Evolutionary conservation across 208 protist species (phyloP), one percentile per base, ranked within the genome.

Genomic region (Angomonas deanei): DNA sequence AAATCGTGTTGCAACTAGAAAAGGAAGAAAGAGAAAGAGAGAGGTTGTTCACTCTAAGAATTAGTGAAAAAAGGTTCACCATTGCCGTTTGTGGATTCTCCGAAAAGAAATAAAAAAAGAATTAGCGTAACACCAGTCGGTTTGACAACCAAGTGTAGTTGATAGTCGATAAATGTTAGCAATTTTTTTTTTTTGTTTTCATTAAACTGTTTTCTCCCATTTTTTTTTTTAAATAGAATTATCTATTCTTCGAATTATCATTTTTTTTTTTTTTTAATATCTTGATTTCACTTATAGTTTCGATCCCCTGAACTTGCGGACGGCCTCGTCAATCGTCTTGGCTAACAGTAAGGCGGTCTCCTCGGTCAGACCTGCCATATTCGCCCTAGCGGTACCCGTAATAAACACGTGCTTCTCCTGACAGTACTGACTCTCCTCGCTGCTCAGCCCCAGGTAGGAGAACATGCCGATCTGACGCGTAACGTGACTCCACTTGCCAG

Each of bases 381-480:
- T 94, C 11, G 88, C 85, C 36, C 88, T 84, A 0, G 84, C 83
- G 4, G 75, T 82, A 1, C 78, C 53, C 2, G 82, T 81, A 57
- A 94, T 87, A 72, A 92, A 94, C 26, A 91, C 70, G 34, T 84
- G 79, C 61, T 83, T 75, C 47, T 86, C 69, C 39, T 80, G 60
- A 64, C 83, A 79, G 61, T 76, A 82, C 67, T 82, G 65, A 60
- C 83, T 94, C 80, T 96, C 87, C 71, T 82, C 68, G 61, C 80
- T 80, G 32, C 76, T 89, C n/a, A 99, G 84, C 10, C 97, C 97
- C 21, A 97, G 93, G 75, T 90, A 99, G 54, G 95, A 98, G 78
- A 99, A 99, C 97, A 99, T 99, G 68, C 98, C 98, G 47, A 98
- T 98, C 82, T 99, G 98, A 5, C 82, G 76, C 32, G 89, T 83